Evolutionary conservation across 768 basidiomycete genomes (phyloP), one percentile per base, ranked within the genome.

Genomic region (Antrodiella citrinella): DNA sequence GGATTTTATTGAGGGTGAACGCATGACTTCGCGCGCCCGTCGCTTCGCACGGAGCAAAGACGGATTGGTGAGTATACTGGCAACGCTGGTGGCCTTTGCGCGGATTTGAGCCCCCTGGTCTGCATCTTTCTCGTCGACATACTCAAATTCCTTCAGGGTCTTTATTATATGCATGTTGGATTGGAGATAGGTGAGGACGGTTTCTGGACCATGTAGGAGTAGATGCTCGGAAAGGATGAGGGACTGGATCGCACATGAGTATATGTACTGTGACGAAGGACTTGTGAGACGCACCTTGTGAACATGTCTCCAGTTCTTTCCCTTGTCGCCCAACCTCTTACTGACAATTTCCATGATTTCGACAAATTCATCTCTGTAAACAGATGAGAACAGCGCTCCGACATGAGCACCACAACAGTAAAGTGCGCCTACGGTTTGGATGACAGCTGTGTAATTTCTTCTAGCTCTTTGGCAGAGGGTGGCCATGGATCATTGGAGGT

Each of bases 341-440:
- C 96, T 93, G 38, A 98, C 77, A 86, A 96, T 92, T 71, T 96
- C 91, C 88, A 98, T 94, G 62, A 98, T 90, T 68, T 98, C 95
- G 7, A 96, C 85, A 63, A 96, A 97, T 61, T 97, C 93, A 48
- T 80, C 82, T 65, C 92, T 79, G 57, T n/a, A 3, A 35, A 35
- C 15, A 35, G 7, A 20, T 20, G 49, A 38, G 71, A 80, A 20
- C 24, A 19, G 41, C 39, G 20, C 26, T 9, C 20, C 7, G 30
- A 35, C 7, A 11, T 35, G 30, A 19, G 7, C 11, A 62, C 18
- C 9, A 15, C 30, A 15, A 15, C 30, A 35, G 30, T 7, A 35
- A 43, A 19, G 18, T 4, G 20, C 18, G 50, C 63, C n/a, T 58
- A 93, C 93, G 92, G 92, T 68, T 94, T 93, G 66, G 88, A 97